Conservation (phyloP, 495 filamentous ascomycete species). For the Venustampulla echinocandica region DNA sequence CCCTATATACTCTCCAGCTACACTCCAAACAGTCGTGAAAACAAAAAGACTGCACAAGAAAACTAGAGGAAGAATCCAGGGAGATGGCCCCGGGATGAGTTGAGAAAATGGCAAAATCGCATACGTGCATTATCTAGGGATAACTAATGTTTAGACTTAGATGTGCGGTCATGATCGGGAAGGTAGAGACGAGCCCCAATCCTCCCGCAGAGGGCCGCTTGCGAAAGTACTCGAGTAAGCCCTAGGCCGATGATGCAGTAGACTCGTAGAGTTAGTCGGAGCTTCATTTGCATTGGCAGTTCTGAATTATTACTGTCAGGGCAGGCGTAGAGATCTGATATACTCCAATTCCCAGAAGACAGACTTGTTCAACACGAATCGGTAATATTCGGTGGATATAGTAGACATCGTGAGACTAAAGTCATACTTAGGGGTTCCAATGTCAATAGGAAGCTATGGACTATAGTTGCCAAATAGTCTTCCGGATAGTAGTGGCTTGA, state of each 20-base stretch:
- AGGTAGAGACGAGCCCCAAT: constrained; percentile 49
- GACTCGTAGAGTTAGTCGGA: not conserved
- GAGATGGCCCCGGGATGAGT: no score
- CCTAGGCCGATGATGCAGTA: not conserved
- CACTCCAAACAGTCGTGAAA: no score
- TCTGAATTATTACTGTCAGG: not conserved
- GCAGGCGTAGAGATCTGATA: constrained; percentile 40
- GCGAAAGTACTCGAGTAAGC: not conserved
- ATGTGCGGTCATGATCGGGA: constrained; percentile 59
- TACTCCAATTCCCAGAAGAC: constrained; percentile 44
- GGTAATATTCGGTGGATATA: constrained; percentile 51
- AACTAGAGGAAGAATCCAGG: no score
- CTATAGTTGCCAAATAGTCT: constrained; percentile 66
- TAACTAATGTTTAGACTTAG: constrained; percentile 55
- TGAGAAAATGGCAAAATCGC: constrained; percentile 60
- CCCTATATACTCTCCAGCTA: no score
- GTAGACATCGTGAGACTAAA: constrained; percentile 67
- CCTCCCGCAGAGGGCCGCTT: not conserved
- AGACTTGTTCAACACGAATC: constrained; percentile 49
- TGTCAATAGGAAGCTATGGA: constrained; percentile 52
- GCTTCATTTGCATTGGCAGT: not conserved
- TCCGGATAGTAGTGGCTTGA: constrained; percentile 48
- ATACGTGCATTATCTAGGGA: constrained; percentile 58
- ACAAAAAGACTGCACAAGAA: no score
- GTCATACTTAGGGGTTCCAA: constrained; percentile 52